Conservation (phyloP, 2,329 filamentous ascomycete species). For the Graphiopsis chlorocephala region DNA sequence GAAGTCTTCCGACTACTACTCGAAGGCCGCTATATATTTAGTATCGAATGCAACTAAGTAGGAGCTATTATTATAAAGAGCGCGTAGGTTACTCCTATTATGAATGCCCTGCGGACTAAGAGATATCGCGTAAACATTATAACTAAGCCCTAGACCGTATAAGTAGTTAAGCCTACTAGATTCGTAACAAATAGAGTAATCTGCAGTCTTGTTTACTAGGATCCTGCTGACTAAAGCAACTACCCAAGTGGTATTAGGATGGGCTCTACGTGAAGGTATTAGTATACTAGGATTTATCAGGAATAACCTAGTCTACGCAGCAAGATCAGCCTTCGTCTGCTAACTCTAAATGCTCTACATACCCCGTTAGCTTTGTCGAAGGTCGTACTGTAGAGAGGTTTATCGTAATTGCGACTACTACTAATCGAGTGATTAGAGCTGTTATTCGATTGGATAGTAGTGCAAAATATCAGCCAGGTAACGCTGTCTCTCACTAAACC, state of each 20-base stretch:
- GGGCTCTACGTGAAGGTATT: background rate
- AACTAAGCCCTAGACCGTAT: background rate
- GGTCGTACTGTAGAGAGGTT: background rate
- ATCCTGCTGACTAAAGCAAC: background rate
- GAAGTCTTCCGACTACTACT: background rate
- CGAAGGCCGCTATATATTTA: background rate
- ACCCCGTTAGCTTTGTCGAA: background rate
- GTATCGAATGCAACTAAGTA: background rate
- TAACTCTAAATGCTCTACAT: background rate
- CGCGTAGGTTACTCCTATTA: background rate
- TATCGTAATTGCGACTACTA: background rate
- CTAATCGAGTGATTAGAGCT: background rate
- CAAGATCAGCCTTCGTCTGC: background rate
- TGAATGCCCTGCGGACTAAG: background rate
- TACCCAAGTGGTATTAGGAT: background rate
- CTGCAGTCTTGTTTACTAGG: background rate
- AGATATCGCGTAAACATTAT: background rate
- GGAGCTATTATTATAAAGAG: background rate
- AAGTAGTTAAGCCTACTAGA: background rate
- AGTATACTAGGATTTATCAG: background rate
- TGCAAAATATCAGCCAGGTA: background rate
- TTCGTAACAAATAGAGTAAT: background rate
- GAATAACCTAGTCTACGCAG: background rate
- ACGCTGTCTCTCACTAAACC: too few relatives aligned
- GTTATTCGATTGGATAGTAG: background rate